phyloP scores from a whole-genome alignment of 225 moss, liverwort and hornwort genomes.

The Bryum argenteum region DNA sequence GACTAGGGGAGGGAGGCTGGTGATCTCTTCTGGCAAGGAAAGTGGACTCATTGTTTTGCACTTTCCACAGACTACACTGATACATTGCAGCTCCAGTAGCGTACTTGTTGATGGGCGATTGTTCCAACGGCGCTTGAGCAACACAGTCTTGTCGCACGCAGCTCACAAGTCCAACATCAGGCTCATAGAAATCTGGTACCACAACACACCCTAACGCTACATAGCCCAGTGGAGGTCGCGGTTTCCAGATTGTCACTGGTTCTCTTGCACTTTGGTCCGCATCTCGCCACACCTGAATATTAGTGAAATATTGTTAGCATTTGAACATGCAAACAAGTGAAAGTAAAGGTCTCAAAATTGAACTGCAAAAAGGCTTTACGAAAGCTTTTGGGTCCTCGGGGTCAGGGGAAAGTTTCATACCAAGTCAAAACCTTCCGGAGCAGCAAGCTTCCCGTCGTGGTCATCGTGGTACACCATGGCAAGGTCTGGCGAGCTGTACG shows the following conservation, averaged over 20 bases:
- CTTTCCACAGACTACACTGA: constrained; percentile 97
- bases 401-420: constrained; percentile 44
- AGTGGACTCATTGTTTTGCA: constrained; percentile 80
- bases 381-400: too few relatives aligned
- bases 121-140: constrained; percentile 70
- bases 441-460: constrained; percentile 67
- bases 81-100: constrained; percentile 71
- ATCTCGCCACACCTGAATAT: constrained; percentile 81
- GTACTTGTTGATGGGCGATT: constrained; percentile 70
- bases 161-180: constrained; percentile 62
- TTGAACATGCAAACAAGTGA: background rate
- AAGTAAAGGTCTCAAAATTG: background rate
- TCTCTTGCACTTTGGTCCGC: constrained; percentile 71
- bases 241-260: constrained; percentile 91
- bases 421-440: constrained; percentile 93
- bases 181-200: constrained; percentile 87
- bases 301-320: background rate
- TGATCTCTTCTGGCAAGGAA: constrained; percentile 86
- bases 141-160: constrained; percentile 80
- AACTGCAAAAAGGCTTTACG: too few relatives aligned
- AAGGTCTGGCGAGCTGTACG: constrained; percentile 73
- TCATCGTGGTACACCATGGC: constrained; percentile 90
- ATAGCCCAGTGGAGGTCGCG: constrained; percentile 76
- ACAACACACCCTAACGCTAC: constrained; percentile 81
- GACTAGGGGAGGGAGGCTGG: constrained; percentile 75